These are phyloP conservation scores for Acanthochlamys bracteata DNA, from an alignment of 106 monocot genomes.

Conservation along the genomic window DNA sequence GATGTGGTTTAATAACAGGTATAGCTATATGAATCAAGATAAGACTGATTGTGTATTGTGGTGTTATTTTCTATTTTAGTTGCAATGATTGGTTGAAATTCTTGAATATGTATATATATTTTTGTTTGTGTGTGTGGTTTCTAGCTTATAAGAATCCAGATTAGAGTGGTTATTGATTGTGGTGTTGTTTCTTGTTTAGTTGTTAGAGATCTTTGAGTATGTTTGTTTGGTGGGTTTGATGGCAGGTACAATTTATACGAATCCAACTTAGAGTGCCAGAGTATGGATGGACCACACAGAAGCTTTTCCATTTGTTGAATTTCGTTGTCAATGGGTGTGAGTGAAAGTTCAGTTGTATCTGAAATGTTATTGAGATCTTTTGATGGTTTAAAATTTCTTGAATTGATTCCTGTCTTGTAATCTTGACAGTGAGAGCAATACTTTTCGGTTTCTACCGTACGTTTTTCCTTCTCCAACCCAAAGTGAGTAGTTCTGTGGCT, in stretches of 20 bases:
- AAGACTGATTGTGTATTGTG: too few species aligned
- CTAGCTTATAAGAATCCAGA: too few species aligned
- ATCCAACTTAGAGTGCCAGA: slow-evolving; percentile 79
- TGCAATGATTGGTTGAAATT: too few species aligned
- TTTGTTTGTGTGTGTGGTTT: too few species aligned
- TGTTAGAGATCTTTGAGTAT: not conserved
- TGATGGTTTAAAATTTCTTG: not conserved
- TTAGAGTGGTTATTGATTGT: not conserved
- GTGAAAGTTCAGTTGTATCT: not conserved
- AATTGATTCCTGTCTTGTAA: slow-evolving; percentile 2
- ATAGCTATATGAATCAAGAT: too few species aligned
- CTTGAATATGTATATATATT: too few species aligned
- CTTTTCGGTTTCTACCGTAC: slow-evolving; percentile 54
- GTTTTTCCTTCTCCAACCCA: slow-evolving; percentile 47
- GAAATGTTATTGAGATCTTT: not conserved
- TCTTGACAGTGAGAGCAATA: slow-evolving; percentile 55
- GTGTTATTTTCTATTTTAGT: too few species aligned
- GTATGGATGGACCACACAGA: slow-evolving; percentile 88
- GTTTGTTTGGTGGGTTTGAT: not conserved
- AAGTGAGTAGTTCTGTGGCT: slow-evolving; percentile 27
- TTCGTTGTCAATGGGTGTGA: slow-evolving; percentile 77
- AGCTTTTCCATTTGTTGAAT: slow-evolving; percentile 83
- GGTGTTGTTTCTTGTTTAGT: too few species aligned
- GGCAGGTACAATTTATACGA: slow-evolving; percentile 67
- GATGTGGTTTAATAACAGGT: too few species aligned